phyloP scores from a whole-genome alignment of 257 asterid species.

The Solanum ossicruentum region DNA sequence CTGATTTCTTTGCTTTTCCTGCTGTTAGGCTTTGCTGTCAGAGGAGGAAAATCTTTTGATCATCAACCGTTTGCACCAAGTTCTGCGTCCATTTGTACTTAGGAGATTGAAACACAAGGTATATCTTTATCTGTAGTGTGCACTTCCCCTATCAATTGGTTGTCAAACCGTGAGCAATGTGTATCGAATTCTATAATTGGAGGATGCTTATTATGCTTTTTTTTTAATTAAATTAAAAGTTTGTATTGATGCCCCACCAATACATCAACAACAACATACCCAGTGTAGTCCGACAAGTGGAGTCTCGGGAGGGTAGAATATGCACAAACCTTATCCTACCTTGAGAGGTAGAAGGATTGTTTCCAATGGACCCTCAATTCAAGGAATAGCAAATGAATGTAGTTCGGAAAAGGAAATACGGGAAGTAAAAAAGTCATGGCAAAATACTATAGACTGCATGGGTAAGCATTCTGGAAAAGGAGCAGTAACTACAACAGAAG shows the following conservation, averaged over 20 bases:
- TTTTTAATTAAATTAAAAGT: neutral
- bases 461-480: neutral
- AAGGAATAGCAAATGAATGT: neutral
- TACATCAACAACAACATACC: neutral
- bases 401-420: neutral
- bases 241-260: neutral
- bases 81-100: slow-evolving; percentile 95
- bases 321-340: neutral
- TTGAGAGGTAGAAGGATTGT: neutral
- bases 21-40: slow-evolving; percentile 75
- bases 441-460: neutral
- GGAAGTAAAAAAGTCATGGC: neutral
- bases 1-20: slow-evolving; percentile 2
- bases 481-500: neutral
- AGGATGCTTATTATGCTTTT: neutral
- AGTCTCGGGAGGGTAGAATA: neutral
- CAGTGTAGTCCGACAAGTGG: neutral
- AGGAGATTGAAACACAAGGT: slow-evolving; percentile 99
- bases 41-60: slow-evolving; percentile 99
- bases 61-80: slow-evolving; percentile 99
- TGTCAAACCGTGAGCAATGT: neutral
- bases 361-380: neutral
- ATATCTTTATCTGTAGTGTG: neutral
- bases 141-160: neutral
- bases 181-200: neutral